Base-by-base conservation (phyloP, 192 early-diverging fungal species). In the Pilaira anomala region DNA sequence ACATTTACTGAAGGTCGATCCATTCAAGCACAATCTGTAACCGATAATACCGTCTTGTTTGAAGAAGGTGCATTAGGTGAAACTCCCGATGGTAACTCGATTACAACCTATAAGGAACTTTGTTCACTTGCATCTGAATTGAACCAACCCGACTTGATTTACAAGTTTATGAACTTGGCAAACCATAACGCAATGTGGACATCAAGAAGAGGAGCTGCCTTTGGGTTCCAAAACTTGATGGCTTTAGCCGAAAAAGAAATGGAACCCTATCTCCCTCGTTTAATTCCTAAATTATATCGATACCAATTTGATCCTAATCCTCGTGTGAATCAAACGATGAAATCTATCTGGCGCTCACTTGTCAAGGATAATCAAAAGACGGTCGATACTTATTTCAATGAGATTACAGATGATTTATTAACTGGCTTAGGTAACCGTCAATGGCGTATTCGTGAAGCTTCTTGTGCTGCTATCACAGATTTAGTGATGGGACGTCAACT, bases 91-190 rank as follows among this genome's bases (percentile, higher is more conserved):
- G 93, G 90, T 2, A 81, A 76, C 18, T 72, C 74, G 0, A 76
- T 87, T 56, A 81, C 88, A 7, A 90, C 88, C 3, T 92, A 89
- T 68, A 83, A 90, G 72, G 88, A 86, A 19, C 82, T 98, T 29
- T 78, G 93, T 48, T 91, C 89, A 2, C 78, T 98, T n/a, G 94
- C 96, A 0, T 86, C 88, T 14, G 96, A 96, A 42, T 85, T 98
- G 83, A 94, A 93, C 57, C 92, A 95, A 45, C 94, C 96, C 3
- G 91, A 96, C 51, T 76, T 98, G 14, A 90, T 95, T 6, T 96
- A 96, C 75, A 89, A 90, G 62, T 93, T 98, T 65, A 93, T 96
- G 88, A 88, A 91, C 36, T 78, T 98, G 7, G 96, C 96, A 1
- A 89, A 88, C 36, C 91, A 96, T 69, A 89, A 93, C 52, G 93